phyloP scores from a whole-genome alignment of 2,329 filamentous ascomycete genomes.

The Fusarium avenaceum region DNA sequence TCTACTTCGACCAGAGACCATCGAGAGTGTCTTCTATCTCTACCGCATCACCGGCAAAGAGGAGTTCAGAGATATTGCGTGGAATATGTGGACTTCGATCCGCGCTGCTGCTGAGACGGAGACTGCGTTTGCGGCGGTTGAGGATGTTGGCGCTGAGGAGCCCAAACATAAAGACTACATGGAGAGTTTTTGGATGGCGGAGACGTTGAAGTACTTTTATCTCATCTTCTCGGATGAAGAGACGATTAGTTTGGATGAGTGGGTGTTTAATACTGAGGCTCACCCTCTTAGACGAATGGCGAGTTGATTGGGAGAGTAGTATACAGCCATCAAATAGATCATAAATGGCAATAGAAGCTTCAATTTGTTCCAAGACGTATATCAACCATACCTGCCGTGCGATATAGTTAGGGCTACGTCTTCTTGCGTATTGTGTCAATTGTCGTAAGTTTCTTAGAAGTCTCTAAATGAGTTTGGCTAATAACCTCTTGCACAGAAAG shows the following conservation, averaged over 20 bases:
- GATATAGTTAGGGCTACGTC: neutral
- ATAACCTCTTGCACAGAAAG: too few relatives aligned
- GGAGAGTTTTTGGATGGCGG: conserved; percentile 79
- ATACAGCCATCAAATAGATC: neutral
- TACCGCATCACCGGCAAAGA: conserved; percentile 79
- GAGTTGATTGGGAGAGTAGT: neutral
- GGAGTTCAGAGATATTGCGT: conserved; percentile 75
- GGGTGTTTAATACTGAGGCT: conserved; percentile 71
- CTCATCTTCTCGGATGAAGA: conserved; percentile 76
- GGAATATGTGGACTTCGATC: conserved; percentile 79
- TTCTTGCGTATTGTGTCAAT: neutral
- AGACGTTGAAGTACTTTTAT: conserved; percentile 83
- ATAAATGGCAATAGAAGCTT: neutral
- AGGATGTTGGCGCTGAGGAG: conserved; percentile 71
- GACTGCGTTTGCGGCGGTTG: conserved; percentile 73
- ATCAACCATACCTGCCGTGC: neutral
- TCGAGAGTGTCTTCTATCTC: conserved; percentile 84
- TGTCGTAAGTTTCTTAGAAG: too few relatives aligned
- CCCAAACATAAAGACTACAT: conserved; percentile 68
- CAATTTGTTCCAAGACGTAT: neutral
- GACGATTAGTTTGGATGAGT: conserved; percentile 75
- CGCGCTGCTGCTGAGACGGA: conserved; percentile 70
- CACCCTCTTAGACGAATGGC: conserved; percentile 58
- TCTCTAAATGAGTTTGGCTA: too few relatives aligned
- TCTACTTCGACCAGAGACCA: conserved; percentile 66